Evolutionary conservation across 2,329 filamentous ascomycete genomes (phyloP).

Genomic region (Colletotrichum karsti): DNA sequence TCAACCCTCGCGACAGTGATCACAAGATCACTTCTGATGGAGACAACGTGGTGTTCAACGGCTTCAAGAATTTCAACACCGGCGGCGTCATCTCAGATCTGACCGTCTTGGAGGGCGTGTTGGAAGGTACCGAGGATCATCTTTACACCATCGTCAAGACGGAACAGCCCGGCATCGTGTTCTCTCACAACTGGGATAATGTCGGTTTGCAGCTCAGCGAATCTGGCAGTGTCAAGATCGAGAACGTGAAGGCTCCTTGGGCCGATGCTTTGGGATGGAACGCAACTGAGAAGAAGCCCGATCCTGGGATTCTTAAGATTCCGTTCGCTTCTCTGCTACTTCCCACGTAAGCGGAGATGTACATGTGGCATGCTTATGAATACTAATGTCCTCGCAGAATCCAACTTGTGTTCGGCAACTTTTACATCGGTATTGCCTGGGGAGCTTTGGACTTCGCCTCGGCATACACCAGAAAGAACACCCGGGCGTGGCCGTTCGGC

Average conservation of each 20-base stretch:
- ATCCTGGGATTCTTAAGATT: constrained; percentile 57
- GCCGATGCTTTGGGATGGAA: constrained; percentile 70
- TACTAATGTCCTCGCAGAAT: constrained; percentile 47
- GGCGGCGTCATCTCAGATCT: constrained; percentile 73
- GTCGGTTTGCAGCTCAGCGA: constrained; percentile 70
- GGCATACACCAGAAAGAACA: constrained; percentile 64
- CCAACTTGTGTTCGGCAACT: constrained; percentile 72
- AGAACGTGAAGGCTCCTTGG: constrained; percentile 66
- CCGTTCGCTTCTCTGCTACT: constrained; percentile 66
- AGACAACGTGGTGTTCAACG: constrained; percentile 65
- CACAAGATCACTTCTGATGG: constrained; percentile 63
- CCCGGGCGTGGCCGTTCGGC: constrained; percentile 71
- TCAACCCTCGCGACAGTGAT: constrained; percentile 72
- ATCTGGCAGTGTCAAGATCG: constrained; percentile 69
- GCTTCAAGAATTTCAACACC: constrained; percentile 73
- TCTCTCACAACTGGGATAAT: constrained; percentile 72
- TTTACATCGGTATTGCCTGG: constrained; percentile 70
- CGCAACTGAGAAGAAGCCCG: constrained; percentile 54
- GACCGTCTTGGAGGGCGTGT: constrained; percentile 70
- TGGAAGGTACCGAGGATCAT: constrained; percentile 65
- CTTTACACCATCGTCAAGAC: constrained; percentile 71
- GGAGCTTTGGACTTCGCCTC: constrained; percentile 64
- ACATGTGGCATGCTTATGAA: background rate
- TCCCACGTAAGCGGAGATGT: constrained; percentile 53
- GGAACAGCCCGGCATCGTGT: constrained; percentile 63